These are phyloP conservation scores for Penicillium expansum DNA, from an alignment of 2,329 filamentous ascomycete species.

Conservation along the genomic window DNA sequence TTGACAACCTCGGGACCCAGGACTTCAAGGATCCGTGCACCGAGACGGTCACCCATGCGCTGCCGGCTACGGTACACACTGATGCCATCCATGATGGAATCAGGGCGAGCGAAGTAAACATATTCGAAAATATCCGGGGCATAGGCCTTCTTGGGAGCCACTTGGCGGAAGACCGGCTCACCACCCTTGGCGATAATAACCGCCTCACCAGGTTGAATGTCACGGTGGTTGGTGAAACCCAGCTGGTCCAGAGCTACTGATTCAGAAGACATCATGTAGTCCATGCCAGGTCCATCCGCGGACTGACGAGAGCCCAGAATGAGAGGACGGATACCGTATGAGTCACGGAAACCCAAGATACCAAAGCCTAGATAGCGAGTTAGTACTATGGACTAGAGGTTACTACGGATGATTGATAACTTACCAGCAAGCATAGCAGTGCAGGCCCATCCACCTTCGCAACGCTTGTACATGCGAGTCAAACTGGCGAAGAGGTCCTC, in stretches of 20 bases:
- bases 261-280: conserved; percentile 92
- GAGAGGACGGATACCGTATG: conserved; percentile 79
- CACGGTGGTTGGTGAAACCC: conserved; percentile 71
- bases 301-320: conserved; percentile 73
- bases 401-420: conserved; percentile 5
- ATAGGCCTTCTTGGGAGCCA: conserved; percentile 66
- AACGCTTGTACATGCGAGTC: conserved; percentile 68
- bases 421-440: conserved; percentile 74
- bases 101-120: conserved; percentile 82
- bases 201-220: conserved; percentile 79
- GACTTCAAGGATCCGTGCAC: conserved; percentile 65
- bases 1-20: conserved; percentile 68
- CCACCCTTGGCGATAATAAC: conserved; percentile 80
- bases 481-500: conserved; percentile 74
- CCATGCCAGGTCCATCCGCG: conserved; percentile 61
- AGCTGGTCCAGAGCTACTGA: conserved; percentile 79
- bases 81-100: conserved; percentile 81
- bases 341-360: conserved; percentile 74
- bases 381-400: conserved; percentile 11
- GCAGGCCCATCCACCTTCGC: conserved; percentile 74
- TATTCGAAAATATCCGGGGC: conserved; percentile 85
- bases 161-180: conserved; percentile 70
- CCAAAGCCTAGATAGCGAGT: conserved; percentile 59
- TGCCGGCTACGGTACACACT: conserved; percentile 79
- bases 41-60: conserved; percentile 81